Evolutionary conservation across 257 asterid genomes (phyloP).

Genomic region (Plectranthus barbatus): DNA sequence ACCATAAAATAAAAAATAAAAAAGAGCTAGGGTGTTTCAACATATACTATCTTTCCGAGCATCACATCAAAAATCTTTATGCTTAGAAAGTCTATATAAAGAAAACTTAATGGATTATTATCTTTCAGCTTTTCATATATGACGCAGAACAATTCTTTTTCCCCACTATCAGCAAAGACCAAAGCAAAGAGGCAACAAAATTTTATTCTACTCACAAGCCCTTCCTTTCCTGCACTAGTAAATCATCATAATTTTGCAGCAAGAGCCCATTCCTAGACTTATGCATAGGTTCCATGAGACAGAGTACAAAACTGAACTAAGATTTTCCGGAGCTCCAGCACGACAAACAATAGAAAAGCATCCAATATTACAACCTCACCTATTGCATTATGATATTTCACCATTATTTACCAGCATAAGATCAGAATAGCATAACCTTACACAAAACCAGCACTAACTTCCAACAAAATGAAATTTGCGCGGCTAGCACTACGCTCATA

Average conservation of each 20-base stretch:
- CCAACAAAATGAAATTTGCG: not conserved
- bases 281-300: not conserved
- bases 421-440: not conserved
- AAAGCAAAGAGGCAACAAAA: not conserved
- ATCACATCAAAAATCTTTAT: not conserved
- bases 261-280: not conserved
- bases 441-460: not conserved
- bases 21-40: not conserved
- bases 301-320: not conserved
- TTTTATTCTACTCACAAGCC: not conserved
- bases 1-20: no score
- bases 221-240: not conserved
- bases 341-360: not conserved
- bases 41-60: not conserved
- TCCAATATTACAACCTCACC: not conserved
- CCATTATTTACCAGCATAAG: not conserved
- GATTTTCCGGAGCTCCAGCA: not conserved
- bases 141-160: not conserved
- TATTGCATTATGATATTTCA: not conserved
- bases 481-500: not conserved
- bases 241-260: not conserved
- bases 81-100: not conserved
- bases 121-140: not conserved
- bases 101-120: not conserved
- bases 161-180: not conserved